Evolutionary conservation across 2,329 filamentous ascomycete genomes (phyloP), one percentile per base, ranked within the genome.

Genomic region (Alternaria novae-zelandiae): DNA sequence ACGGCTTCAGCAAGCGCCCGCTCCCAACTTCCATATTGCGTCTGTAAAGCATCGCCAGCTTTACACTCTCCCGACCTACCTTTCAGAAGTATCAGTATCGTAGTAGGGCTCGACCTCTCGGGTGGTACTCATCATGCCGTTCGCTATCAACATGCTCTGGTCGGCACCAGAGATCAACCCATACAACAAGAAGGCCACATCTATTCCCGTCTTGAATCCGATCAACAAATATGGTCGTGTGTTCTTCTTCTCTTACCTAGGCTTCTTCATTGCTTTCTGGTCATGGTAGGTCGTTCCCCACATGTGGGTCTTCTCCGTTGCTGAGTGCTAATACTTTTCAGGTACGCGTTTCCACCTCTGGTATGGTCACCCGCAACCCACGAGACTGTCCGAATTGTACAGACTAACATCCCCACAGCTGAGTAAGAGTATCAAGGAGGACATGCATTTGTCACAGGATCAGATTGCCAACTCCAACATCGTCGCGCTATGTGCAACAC

Each of bases 391-490:
- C 36, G 36, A 55, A 47, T 46, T 30, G n/a, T 56, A 7, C 25
- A 12, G 21, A 82, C 89, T 54, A 87, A 90, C 74, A 36, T 43
- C 32, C 21, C 23, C 41, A 54, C 54, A 79, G 77, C 74, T 80
- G 46, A 74, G 70, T 55, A 70, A 79, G 67, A 93, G 92, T 26
- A 96, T 97, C 82, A 90, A 90, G 77, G 84, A 89, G 67, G 93
- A 97, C 75, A 86, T 97, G 32, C 78, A 89, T 55, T 88, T 97
- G 72, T 90, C 86, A 11, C 83, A 89, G 25, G 83, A 84, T 32
- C 86, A 97, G 78, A 85, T 97, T 57, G 89, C 91, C 70, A 97
- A 97, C 82, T 97, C 94, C 41, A 97, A 97, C 80, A 95, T 97
- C 65, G 87, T 96, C 61, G 94, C 93, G 6, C 84, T 97, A 5